phyloP scores from a whole-genome alignment of 176 grass and related monocot species.

The Echinochloa phyllopogon region DNA sequence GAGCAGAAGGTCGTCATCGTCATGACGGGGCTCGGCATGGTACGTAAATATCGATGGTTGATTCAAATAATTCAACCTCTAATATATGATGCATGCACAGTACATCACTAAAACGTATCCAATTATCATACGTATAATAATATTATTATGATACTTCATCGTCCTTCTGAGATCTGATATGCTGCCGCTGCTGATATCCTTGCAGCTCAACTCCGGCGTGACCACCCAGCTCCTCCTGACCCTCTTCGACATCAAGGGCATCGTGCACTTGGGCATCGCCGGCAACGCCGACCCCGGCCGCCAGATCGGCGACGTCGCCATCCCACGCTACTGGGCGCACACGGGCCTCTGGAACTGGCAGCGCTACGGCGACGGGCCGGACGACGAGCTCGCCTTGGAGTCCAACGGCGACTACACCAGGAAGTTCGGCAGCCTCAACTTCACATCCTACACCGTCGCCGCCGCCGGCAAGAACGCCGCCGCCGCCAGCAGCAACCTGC shows the following conservation, averaged over 20 bases:
- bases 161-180: too few species aligned
- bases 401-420: conserved; percentile 60
- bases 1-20: conserved; percentile 46
- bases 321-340: conserved; percentile 62
- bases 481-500: conserved; percentile 19
- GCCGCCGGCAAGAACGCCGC: not conserved
- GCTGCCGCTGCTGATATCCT: not conserved
- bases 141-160: too few species aligned
- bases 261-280: conserved; percentile 68
- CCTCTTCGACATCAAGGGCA: conserved; percentile 59
- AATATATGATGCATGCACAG: too few species aligned
- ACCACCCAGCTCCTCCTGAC: conserved; percentile 57
- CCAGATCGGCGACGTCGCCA: conserved; percentile 59
- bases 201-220: conserved; percentile 68
- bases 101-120: too few species aligned
- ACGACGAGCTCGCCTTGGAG: conserved; percentile 60
- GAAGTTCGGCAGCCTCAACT: conserved; percentile 50
- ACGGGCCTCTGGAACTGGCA: conserved; percentile 76
- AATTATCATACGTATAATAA: too few species aligned
- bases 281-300: conserved; percentile 63
- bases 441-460: conserved; percentile 44
- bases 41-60: not conserved
- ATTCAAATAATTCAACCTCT: not conserved
- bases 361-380: conserved; percentile 50
- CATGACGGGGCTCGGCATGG: conserved; percentile 50